Conservation (phyloP, 2,329 filamentous ascomycete genomes). For the Dendrostoma leiphaemia region DNA sequence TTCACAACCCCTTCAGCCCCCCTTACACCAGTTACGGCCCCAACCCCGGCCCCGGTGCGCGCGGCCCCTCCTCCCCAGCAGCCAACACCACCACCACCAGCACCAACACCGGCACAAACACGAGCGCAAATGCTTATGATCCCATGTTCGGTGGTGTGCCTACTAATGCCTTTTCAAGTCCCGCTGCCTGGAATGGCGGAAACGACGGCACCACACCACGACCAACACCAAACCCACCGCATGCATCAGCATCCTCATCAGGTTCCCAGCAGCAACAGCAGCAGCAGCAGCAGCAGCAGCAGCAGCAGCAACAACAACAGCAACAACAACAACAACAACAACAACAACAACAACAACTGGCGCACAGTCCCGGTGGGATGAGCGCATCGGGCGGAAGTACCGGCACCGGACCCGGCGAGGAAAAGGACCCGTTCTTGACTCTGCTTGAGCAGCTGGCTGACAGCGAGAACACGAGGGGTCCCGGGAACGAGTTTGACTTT, state of each 20-base stretch:
- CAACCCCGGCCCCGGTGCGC: slow-evolving; percentile 16
- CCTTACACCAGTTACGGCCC: slow-evolving; percentile 32
- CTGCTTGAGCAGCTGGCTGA: slow-evolving; percentile 80
- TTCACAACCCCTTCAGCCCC: slow-evolving; percentile 39
- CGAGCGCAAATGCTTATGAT: slow-evolving; percentile 44
- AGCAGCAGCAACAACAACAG: slow-evolving; percentile 31
- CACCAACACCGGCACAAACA: slow-evolving; percentile 28
- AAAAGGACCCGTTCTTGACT: slow-evolving; percentile 79
- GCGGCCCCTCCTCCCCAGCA: slow-evolving; percentile 31
- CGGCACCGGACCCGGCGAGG: slow-evolving; percentile 50
- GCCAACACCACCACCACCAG: slow-evolving; percentile 29
- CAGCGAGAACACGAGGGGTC: slow-evolving; percentile 68
- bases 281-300: slow-evolving; percentile 19
- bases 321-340: slow-evolving; percentile 30
- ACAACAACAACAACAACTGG: slow-evolving; percentile 17
- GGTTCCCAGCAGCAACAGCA: slow-evolving; percentile 6
- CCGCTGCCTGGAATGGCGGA: slow-evolving; percentile 48
- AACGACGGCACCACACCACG: slow-evolving; percentile 25
- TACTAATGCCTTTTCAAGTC: slow-evolving; percentile 52
- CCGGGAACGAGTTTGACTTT: slow-evolving; percentile 75
- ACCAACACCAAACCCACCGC: slow-evolving; percentile 14
- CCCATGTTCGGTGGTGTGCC: slow-evolving; percentile 59
- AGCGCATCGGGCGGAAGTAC: slow-evolving; percentile 49
- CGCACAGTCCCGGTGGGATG: slow-evolving; percentile 44
- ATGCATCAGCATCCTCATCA: slow-evolving; percentile 8